A percentile compares a stretch with the other conserved stretches of the same genome.
phyloP scores from a whole-genome alignment of 345 rosid species.

The Capsella bursapastoris region DNA sequence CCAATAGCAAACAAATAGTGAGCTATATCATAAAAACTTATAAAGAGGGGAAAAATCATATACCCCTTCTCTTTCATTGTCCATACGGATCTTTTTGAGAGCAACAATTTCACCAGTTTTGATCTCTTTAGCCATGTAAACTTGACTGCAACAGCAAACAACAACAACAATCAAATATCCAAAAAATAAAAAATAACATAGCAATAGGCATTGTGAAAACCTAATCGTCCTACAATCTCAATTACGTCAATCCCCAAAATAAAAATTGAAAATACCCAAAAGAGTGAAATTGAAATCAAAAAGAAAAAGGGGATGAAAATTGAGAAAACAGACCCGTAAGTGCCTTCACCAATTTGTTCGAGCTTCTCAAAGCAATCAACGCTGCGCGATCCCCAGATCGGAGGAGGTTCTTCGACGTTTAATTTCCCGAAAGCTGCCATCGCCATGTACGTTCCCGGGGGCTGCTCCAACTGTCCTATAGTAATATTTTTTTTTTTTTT shows the following conservation, averaged over 20 bases:
- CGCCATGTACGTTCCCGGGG: slow-evolving; percentile 49
- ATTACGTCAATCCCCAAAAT: slow-evolving; percentile 3
- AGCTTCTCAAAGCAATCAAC: slow-evolving; percentile 82
- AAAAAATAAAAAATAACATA: not conserved
- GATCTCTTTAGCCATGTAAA: slow-evolving; percentile 91
- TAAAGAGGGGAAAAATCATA: slow-evolving; percentile 1
- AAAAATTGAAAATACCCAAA: slow-evolving; percentile 3
- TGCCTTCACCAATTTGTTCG: slow-evolving; percentile 90
- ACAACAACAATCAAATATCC: not conserved
- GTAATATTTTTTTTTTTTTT: too few relatives aligned
- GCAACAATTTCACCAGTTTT: slow-evolving; percentile 94
- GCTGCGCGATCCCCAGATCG: slow-evolving; percentile 76
- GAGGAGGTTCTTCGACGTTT: slow-evolving; percentile 63
- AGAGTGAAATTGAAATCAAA: not conserved
- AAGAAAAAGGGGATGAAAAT: not conserved
- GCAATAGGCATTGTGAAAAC: not conserved
- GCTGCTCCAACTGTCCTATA: not conserved
- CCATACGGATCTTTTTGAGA: slow-evolving; percentile 95
- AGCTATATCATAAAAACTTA: not conserved
- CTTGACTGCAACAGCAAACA: slow-evolving; percentile 67
- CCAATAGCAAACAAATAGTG: not conserved
- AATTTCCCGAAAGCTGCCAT: slow-evolving; percentile 62
- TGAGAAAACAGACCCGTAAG: slow-evolving; percentile 62
- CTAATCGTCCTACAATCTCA: not conserved
- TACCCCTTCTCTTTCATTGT: slow-evolving; percentile 97